A percentile compares a stretch with the other conserved stretches of the same genome.
Conservation (phyloP, 768 basidiomycete species). For the Agaricus subrufescens region DNA sequence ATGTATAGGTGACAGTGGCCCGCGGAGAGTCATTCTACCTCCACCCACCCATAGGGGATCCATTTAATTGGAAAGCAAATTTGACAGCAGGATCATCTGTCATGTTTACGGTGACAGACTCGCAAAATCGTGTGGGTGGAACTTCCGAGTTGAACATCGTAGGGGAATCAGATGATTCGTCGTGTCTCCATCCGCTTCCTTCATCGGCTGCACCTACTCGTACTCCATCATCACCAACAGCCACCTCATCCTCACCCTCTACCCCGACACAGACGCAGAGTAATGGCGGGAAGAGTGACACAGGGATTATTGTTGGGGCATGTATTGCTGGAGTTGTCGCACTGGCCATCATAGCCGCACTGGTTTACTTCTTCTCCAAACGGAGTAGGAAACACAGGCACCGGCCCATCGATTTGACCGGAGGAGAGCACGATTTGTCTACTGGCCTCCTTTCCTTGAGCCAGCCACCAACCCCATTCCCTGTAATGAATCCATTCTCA, state of each 20-base stretch:
- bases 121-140: constrained; percentile 20
- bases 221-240: not conserved
- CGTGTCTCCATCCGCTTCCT: constrained; percentile 13
- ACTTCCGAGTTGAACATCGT: constrained; percentile 17
- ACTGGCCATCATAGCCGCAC: constrained; percentile 7
- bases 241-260: not conserved
- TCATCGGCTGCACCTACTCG: constrained; percentile 6
- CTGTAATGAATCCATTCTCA: not conserved
- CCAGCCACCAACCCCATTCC: constrained; percentile 3
- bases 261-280: not conserved
- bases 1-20: constrained; percentile 19
- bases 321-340: constrained; percentile 13
- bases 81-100: constrained; percentile 21
- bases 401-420: constrained; percentile 11
- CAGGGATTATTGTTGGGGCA: constrained; percentile 14
- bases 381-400: constrained; percentile 6
- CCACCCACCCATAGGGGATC: constrained; percentile 15
- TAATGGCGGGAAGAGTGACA: constrained; percentile 3
- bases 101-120: constrained; percentile 20
- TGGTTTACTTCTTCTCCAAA: constrained; percentile 13
- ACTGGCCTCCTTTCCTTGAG: constrained; percentile 9
- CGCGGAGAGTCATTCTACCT: constrained; percentile 18
- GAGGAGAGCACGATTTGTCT: not conserved
- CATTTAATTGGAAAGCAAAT: constrained; percentile 21
- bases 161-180: constrained; percentile 15